A percentile compares a stretch with the other conserved stretches of the same genome.
These are phyloP conservation scores for Coemansia sp. DNA, from an alignment of 192 early-diverging fungal species.

Conservation along the genomic window DNA sequence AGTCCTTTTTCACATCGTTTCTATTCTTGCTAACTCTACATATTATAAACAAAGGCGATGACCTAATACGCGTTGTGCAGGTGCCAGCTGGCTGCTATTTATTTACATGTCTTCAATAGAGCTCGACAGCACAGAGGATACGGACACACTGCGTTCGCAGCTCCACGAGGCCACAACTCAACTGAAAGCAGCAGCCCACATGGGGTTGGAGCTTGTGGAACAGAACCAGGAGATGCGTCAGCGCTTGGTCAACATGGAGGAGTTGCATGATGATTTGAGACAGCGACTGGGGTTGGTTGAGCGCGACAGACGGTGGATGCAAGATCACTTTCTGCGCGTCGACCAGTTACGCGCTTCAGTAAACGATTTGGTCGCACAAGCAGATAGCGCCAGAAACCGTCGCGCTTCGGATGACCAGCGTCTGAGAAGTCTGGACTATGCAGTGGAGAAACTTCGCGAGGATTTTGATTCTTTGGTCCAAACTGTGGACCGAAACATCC, in stretches of 20 bases:
- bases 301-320: slow-evolving; percentile 48
- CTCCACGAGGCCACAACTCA: slow-evolving; percentile 37
- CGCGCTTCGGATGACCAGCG: slow-evolving; percentile 10
- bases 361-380: slow-evolving; percentile 20
- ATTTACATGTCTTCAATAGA: slow-evolving; percentile 5
- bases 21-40: not conserved
- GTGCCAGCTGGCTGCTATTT: not conserved
- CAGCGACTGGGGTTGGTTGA: slow-evolving; percentile 34
- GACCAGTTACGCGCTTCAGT: slow-evolving; percentile 37
- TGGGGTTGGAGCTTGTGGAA: slow-evolving; percentile 39
- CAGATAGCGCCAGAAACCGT: not conserved
- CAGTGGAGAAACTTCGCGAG: slow-evolving; percentile 19
- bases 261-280: slow-evolving; percentile 24
- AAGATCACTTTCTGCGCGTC: slow-evolving; percentile 46
- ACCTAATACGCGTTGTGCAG: not conserved
- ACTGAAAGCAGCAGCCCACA: slow-evolving; percentile 38
- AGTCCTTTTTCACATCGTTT: not conserved
- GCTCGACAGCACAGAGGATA: slow-evolving; percentile 22
- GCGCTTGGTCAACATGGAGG: slow-evolving; percentile 18
- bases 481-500: slow-evolving; percentile 6
- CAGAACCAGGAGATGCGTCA: slow-evolving; percentile 36
- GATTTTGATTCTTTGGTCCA: slow-evolving; percentile 23
- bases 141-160: slow-evolving; percentile 24
- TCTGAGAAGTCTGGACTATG: slow-evolving; percentile 5
- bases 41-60: not conserved